Evolutionary conservation across 208 protist species (phyloP).

Genomic region (Tritrichomonas musculus): DNA sequence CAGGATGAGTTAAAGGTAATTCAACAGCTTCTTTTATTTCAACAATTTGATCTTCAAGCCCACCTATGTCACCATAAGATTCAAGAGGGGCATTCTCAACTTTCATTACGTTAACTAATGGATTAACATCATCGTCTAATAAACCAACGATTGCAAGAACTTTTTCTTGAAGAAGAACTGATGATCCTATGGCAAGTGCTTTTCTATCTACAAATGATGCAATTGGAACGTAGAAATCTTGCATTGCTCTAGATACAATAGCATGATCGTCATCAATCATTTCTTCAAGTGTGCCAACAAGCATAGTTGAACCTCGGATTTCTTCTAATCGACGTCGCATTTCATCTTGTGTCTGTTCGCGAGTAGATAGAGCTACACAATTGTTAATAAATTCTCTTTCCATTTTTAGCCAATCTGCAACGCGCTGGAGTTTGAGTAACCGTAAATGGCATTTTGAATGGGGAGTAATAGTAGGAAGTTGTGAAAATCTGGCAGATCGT

Average conservation of each 20-base stretch:
- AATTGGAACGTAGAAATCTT: slow-evolving; percentile 96
- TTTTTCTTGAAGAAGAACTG: slow-evolving; percentile 44
- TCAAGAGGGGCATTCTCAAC: slow-evolving; percentile 94
- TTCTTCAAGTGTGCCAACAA: slow-evolving; percentile 96
- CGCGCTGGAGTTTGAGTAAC: slow-evolving; percentile 88
- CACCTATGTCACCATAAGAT: slow-evolving; percentile 98
- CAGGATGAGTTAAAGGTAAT: slow-evolving; percentile 97
- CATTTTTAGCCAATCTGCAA: slow-evolving; percentile 97
- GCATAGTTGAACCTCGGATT: slow-evolving; percentile 89
- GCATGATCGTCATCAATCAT: slow-evolving; percentile 99
- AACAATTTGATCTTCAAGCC: slow-evolving; percentile 96
- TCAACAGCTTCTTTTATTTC: slow-evolving; percentile 82
- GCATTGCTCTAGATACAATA: slow-evolving; percentile 81
- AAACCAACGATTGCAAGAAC: slow-evolving; percentile 86
- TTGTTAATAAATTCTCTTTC: slow-evolving; percentile 97
- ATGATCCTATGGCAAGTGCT: slow-evolving; percentile 36
- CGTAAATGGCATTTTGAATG: slow-evolving; percentile 87
- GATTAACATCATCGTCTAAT: slow-evolving; percentile 91
- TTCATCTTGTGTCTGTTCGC: slow-evolving; percentile 66
- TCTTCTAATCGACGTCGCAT: slow-evolving; percentile 92
- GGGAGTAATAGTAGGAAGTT: slow-evolving; percentile 55
- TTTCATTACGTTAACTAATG: slow-evolving; percentile 98
- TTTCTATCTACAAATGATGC: slow-evolving; percentile 98
- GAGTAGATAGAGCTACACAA: slow-evolving; percentile 68
- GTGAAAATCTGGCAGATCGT: background rate